Evolutionary conservation across 2,329 filamentous ascomycete species (phyloP).

Genomic region (Colletotrichum coccodes): DNA sequence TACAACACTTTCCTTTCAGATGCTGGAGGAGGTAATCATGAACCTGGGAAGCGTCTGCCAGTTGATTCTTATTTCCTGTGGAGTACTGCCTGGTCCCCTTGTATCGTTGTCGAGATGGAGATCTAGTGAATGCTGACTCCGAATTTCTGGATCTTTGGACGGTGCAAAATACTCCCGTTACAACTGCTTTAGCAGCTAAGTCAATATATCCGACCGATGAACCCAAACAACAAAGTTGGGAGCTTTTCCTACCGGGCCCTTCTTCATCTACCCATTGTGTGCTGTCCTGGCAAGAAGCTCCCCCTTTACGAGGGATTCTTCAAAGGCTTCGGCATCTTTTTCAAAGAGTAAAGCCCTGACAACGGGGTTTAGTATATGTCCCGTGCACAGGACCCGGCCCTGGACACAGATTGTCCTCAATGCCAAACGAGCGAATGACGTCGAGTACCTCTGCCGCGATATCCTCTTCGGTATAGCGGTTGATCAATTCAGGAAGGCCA

Average conservation of each 20-base stretch:
- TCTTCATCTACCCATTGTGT: neutral
- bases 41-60: too few species aligned
- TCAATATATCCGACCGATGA: neutral
- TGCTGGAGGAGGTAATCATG: too few species aligned
- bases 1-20: too few species aligned
- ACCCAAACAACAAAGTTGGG: neutral
- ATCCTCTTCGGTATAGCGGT: conserved; percentile 20
- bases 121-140: neutral
- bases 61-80: too few species aligned
- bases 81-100: too few species aligned
- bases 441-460: conserved; percentile 30
- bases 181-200: neutral
- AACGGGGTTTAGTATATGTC: neutral
- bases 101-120: neutral
- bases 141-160: neutral
- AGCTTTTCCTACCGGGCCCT: neutral
- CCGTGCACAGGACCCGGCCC: neutral
- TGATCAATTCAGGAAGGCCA: conserved; percentile 27
- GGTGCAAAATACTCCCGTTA: neutral
- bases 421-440: neutral
- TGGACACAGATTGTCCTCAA: neutral
- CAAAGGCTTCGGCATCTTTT: neutral
- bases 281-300: neutral
- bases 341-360: too few species aligned
- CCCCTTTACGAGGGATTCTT: neutral